Conservation (phyloP, 345 rosid species). For the Dipteronia sinensis region DNA sequence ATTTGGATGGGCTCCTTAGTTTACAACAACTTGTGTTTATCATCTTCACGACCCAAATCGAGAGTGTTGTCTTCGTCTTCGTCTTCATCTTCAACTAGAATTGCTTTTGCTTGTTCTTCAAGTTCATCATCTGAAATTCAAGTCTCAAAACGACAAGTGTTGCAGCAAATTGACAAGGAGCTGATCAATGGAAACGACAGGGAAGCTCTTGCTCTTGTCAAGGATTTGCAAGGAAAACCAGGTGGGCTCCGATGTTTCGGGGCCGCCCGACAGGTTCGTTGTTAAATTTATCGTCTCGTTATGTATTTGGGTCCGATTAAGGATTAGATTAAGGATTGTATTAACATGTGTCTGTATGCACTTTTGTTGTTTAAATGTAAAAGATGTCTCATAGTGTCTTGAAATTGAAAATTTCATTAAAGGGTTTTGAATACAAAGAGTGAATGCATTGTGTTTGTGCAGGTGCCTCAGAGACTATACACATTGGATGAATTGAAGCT, state of each 20-base stretch:
- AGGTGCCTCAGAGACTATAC: slow-evolving; percentile 89
- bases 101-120: background rate
- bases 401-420: too few relatives aligned
- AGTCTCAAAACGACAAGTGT: slow-evolving; percentile 42
- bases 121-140: slow-evolving; percentile 53
- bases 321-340: too few relatives aligned
- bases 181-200: slow-evolving; percentile 77
- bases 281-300: too few relatives aligned
- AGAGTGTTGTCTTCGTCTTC: background rate
- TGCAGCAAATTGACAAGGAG: slow-evolving; percentile 68
- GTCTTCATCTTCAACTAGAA: slow-evolving; percentile 10
- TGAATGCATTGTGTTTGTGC: background rate
- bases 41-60: slow-evolving; percentile 20
- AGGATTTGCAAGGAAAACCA: slow-evolving; percentile 72
- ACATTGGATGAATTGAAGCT: slow-evolving; percentile 80
- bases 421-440: background rate
- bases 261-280: too few relatives aligned
- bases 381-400: too few relatives aligned
- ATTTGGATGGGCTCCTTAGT: slow-evolving; percentile 49
- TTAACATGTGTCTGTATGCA: too few relatives aligned
- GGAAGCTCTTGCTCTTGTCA: slow-evolving; percentile 70
- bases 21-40: slow-evolving; percentile 24
- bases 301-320: too few relatives aligned
- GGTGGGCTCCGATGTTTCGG: slow-evolving; percentile 82
- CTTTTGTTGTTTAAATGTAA: too few relatives aligned